phyloP scores from a whole-genome alignment of 2,329 filamentous ascomycete genomes.

The Cercospora sp. region DNA sequence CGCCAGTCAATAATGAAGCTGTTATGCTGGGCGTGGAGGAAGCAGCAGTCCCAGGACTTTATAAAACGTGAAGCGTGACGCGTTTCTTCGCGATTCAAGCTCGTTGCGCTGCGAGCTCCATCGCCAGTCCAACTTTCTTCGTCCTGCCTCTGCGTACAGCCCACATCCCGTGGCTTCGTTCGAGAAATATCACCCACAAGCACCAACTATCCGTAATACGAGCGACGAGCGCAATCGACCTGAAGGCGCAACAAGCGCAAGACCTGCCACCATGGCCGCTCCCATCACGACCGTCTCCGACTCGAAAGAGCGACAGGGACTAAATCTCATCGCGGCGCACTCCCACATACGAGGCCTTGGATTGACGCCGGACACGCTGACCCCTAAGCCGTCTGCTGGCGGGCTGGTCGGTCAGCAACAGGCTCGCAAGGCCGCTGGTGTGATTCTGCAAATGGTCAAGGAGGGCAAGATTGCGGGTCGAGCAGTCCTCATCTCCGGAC shows the following conservation, averaged over 20 bases:
- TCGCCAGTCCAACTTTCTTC: neutral
- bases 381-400: slow-evolving; percentile 81
- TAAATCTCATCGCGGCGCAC: slow-evolving; percentile 97
- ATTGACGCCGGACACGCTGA: slow-evolving; percentile 86
- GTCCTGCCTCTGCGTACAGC: neutral
- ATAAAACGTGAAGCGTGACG: neutral
- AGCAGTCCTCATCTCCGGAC: slow-evolving; percentile 90
- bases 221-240: neutral
- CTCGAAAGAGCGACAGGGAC: slow-evolving; percentile 89
- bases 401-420: slow-evolving; percentile 95
- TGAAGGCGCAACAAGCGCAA: slow-evolving; percentile 12
- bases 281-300: slow-evolving; percentile 83
- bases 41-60: neutral
- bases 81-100: slow-evolving; percentile 6
- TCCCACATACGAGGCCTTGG: slow-evolving; percentile 96
- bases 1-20: neutral
- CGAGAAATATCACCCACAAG: neutral
- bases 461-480: slow-evolving; percentile 97
- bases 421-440: slow-evolving; percentile 90
- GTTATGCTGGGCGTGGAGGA: neutral
- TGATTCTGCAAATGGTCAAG: slow-evolving; percentile 98
- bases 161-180: neutral
- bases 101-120: neutral
- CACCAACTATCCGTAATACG: neutral
- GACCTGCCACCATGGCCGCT: slow-evolving; percentile 16